These are phyloP conservation scores for Phytophthora pistaciae DNA, from an alignment of 352 stramenopile genomes.

Conservation along the genomic window DNA sequence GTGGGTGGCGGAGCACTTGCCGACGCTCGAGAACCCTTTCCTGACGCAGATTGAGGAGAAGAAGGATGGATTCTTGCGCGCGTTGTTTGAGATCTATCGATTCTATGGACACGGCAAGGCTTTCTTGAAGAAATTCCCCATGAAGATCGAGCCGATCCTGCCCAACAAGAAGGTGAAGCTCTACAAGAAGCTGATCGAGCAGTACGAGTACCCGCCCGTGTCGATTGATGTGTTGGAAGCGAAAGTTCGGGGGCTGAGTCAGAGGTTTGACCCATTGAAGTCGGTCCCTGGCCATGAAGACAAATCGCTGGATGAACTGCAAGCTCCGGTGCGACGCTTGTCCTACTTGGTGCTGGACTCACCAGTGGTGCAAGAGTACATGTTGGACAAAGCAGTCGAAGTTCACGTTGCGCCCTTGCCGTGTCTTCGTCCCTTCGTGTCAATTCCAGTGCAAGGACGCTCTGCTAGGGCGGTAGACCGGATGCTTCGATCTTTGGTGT, in stretches of 20 bases:
- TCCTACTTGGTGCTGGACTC: slow-evolving; percentile 64
- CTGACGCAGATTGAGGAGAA: slow-evolving; percentile 54
- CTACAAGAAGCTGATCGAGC: slow-evolving; percentile 72
- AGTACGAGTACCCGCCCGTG: slow-evolving; percentile 59
- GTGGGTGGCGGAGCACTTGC: slow-evolving; percentile 63
- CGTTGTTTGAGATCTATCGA: slow-evolving; percentile 77
- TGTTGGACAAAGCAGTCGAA: slow-evolving; percentile 24
- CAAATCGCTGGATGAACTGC: slow-evolving; percentile 49
- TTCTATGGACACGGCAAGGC: slow-evolving; percentile 72
- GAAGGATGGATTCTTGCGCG: slow-evolving; percentile 52
- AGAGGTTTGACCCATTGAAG: slow-evolving; percentile 64
- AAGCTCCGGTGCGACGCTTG: slow-evolving; percentile 50
- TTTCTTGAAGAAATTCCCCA: slow-evolving; percentile 63
- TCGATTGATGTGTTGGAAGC: slow-evolving; percentile 77
- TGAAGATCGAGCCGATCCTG: slow-evolving; percentile 39
- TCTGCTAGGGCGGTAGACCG: slow-evolving; percentile 43
- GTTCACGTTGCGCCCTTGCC: slow-evolving; percentile 36
- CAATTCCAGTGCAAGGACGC: slow-evolving; percentile 36
- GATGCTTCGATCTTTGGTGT: slow-evolving; percentile 58
- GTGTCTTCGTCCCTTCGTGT: slow-evolving; percentile 46
- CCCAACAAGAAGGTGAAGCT: slow-evolving; percentile 56
- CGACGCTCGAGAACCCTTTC: slow-evolving; percentile 70
- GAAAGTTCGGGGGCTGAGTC: slow-evolving; percentile 50
- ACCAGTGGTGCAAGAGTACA: slow-evolving; percentile 50
- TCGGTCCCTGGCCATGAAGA: slow-evolving; percentile 31